Evolutionary conservation across 768 basidiomycete species (phyloP).

Genomic region (Dentipellis fragilis): DNA sequence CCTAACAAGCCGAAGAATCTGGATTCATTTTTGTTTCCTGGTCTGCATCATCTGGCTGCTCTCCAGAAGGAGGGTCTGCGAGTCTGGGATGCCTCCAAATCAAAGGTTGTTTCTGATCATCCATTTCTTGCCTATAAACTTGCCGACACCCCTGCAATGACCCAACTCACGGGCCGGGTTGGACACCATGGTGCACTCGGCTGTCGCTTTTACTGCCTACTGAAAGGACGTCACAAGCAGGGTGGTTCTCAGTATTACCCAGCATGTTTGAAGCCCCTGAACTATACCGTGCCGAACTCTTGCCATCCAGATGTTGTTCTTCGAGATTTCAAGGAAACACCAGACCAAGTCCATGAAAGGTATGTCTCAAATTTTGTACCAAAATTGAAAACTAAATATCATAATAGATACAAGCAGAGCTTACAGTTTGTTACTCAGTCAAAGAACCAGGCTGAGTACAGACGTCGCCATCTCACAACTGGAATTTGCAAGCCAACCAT

Average conservation of each 20-base stretch:
- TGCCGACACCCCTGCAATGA: constrained; percentile 27
- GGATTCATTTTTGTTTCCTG: constrained; percentile 20
- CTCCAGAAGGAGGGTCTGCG: constrained; percentile 17
- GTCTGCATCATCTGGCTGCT: constrained; percentile 23
- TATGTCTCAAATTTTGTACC: too few species aligned
- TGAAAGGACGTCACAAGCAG: constrained; percentile 22
- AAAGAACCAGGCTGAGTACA: too few species aligned
- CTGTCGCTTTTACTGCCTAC: constrained; percentile 20
- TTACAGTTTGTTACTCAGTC: too few species aligned
- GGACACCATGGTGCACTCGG: constrained; percentile 23
- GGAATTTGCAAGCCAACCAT: background rate
- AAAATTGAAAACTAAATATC: too few species aligned
- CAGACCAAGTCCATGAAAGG: too few species aligned
- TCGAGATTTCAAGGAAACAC: too few species aligned
- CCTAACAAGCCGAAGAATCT: constrained; percentile 24
- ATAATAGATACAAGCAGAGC: too few species aligned
- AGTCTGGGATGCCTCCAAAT: constrained; percentile 15
- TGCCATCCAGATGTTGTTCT: too few species aligned
- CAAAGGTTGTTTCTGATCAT: constrained; percentile 1
- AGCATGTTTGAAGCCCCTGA: background rate
- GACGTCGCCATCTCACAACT: too few species aligned
- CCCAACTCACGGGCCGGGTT: constrained; percentile 22
- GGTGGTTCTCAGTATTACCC: constrained; percentile 25
- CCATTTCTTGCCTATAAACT: constrained; percentile 12
- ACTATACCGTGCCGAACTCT: background rate